These are phyloP conservation scores for Suhomyces sp. DNA, from an alignment of 805 yeast species.

Conservation along the genomic window DNA sequence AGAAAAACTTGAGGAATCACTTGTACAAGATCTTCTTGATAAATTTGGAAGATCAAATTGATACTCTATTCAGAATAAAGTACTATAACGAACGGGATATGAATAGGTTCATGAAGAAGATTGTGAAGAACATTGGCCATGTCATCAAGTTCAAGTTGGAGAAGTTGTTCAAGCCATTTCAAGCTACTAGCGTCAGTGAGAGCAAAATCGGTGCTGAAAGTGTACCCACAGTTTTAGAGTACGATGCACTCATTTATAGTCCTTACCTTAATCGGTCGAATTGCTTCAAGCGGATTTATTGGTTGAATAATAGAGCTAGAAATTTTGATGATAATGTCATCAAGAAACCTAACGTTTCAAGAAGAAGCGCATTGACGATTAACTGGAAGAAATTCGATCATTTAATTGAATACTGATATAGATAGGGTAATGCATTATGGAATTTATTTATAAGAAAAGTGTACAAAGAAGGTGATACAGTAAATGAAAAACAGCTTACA, in stretches of 20 bases:
- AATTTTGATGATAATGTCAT: constrained; percentile 1
- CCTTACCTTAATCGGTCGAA: constrained; percentile 20
- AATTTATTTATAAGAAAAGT: no score
- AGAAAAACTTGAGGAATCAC: constrained; percentile 28
- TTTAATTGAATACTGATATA: constrained; percentile 7
- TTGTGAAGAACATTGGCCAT: constrained; percentile 26
- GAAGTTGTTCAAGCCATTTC: constrained; percentile 20
- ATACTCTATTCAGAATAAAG: constrained; percentile 35
- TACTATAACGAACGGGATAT: constrained; percentile 30
- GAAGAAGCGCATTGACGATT: constrained; percentile 4
- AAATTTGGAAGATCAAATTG: constrained; percentile 39
- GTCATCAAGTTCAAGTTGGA: constrained; percentile 27
- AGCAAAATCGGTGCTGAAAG: not conserved
- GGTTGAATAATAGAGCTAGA: constrained; percentile 19
- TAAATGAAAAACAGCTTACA: no score
- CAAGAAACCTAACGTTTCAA: constrained; percentile 2
- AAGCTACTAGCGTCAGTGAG: not conserved
- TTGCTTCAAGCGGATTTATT: constrained; percentile 32
- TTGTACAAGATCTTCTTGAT: constrained; percentile 36
- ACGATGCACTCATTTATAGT: constrained; percentile 27
- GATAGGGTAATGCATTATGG: no score
- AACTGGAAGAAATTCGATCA: constrained; percentile 11
- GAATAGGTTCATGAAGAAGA: constrained; percentile 26
- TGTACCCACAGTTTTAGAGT: constrained; percentile 3
- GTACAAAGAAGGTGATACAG: no score